These are phyloP conservation scores for Aciculosporium take DNA, from an alignment of 2,329 filamentous ascomycete species.

Conservation along the genomic window DNA sequence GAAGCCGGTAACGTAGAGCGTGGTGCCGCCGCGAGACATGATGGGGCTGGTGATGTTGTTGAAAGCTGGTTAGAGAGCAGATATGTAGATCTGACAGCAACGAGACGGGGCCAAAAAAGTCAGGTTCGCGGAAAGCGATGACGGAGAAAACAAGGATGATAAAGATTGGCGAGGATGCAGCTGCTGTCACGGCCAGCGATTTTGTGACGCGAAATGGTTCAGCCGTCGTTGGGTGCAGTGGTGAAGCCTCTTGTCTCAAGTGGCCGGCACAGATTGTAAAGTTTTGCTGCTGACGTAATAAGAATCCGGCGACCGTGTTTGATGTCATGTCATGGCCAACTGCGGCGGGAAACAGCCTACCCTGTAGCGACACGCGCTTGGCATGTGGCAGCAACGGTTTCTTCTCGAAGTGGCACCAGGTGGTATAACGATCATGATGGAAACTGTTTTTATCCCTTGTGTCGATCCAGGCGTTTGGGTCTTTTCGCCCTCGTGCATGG, in stretches of 20 bases:
- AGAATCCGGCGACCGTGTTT: not conserved
- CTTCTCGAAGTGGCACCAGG: too few species aligned
- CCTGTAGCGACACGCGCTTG: not conserved
- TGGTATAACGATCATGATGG: too few species aligned
- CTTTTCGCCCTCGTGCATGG: not conserved
- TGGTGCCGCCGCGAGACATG: slow-evolving; percentile 90
- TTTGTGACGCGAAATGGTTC: not conserved
- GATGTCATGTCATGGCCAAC: not conserved
- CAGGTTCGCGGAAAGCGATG: slow-evolving; percentile 1
- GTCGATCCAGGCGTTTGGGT: too few species aligned
- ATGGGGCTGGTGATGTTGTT: slow-evolving; percentile 12
- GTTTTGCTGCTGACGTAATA: slow-evolving; percentile 12
- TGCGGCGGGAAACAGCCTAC: not conserved
- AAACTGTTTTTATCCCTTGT: too few species aligned
- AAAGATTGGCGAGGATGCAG: slow-evolving; percentile 3
- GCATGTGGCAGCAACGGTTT: too few species aligned
- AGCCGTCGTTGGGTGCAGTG: slow-evolving; percentile 4
- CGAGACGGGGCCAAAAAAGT: slow-evolving; percentile 1
- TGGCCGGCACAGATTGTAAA: slow-evolving; percentile 6
- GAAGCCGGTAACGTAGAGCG: slow-evolving; percentile 97
- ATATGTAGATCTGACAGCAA: slow-evolving; percentile 4
- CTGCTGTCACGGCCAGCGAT: slow-evolving; percentile 3
- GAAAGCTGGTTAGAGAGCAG: slow-evolving; percentile 2
- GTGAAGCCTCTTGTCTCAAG: slow-evolving; percentile 2
- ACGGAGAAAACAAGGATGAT: not conserved